These are phyloP conservation scores for bread wheat (Triticum aestivum) DNA, from an alignment of 176 grass and related monocot species.

Conservation along the genomic window DNA sequence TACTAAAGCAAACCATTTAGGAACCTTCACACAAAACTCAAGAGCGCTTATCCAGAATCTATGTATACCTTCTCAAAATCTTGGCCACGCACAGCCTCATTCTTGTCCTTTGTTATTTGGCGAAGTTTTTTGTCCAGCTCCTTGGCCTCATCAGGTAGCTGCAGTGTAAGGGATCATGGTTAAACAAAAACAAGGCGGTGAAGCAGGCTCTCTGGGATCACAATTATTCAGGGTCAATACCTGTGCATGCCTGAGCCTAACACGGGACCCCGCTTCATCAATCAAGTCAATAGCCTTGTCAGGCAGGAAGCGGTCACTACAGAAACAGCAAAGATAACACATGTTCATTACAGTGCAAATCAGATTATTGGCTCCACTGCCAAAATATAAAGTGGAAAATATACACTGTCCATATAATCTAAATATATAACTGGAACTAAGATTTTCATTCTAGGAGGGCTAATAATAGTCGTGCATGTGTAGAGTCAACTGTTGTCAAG, in stretches of 20 bases:
- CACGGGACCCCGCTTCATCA: slow-evolving; percentile 98
- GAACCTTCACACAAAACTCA: neutral
- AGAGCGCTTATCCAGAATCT: neutral
- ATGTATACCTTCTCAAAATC: slow-evolving; percentile 96
- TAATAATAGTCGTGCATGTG: neutral
- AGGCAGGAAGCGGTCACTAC: slow-evolving; percentile 95
- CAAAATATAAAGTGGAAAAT: neutral
- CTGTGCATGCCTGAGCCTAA: slow-evolving; percentile 96
- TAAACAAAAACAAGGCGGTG: slow-evolving; percentile 20
- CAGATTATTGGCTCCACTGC: neutral
- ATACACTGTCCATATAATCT: neutral
- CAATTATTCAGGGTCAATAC: slow-evolving; percentile 29
- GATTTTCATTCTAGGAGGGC: neutral
- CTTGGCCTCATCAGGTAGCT: slow-evolving; percentile 97
- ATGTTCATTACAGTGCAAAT: slow-evolving; percentile 15
- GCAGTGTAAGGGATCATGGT: slow-evolving; percentile 8
- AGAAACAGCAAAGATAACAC: slow-evolving; percentile 31
- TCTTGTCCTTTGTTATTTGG: slow-evolving; percentile 94
- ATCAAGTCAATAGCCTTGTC: slow-evolving; percentile 99
- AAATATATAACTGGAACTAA: neutral
- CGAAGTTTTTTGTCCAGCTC: slow-evolving; percentile 98
- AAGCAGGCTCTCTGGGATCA: neutral
- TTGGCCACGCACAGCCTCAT: slow-evolving; percentile 89
- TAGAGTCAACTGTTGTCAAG: neutral
- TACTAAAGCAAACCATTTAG: slow-evolving; percentile 16